phyloP scores from a whole-genome alignment of 148 eudicot species.

The Cornus controversa region DNA sequence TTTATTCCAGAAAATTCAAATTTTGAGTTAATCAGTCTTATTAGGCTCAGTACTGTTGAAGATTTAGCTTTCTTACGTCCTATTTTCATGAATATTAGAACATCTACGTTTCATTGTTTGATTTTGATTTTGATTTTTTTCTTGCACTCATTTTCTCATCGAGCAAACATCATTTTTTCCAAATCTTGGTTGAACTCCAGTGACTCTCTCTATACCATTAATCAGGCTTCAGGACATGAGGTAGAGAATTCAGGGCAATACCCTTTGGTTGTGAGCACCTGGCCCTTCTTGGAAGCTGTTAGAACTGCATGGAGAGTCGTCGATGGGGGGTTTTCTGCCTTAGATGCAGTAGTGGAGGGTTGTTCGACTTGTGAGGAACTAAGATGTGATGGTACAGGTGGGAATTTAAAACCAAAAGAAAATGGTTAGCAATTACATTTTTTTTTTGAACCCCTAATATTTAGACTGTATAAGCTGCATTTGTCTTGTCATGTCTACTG shows the following conservation, averaged over 20 bases:
- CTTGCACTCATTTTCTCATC: not conserved
- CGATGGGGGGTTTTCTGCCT: constrained; percentile 63
- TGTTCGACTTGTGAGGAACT: constrained; percentile 87
- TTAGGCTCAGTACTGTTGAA: too few species aligned
- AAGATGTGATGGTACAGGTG: constrained; percentile 93
- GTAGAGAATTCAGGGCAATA: constrained; percentile 33
- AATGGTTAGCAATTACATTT: not conserved
- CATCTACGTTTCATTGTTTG: too few species aligned
- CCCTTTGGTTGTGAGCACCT: constrained; percentile 87
- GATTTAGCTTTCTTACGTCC: too few species aligned
- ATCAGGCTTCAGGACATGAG: constrained; percentile 49
- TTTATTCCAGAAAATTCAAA: too few species aligned
- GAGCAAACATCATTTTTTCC: not conserved
- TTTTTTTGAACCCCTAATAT: not conserved
- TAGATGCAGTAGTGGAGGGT: constrained; percentile 92
- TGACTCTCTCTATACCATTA: not conserved
- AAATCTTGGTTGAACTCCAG: not conserved
- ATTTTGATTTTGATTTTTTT: too few species aligned
- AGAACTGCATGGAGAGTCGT: constrained; percentile 80
- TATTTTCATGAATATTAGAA: too few species aligned
- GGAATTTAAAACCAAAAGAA: not conserved
- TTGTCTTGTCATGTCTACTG: not conserved
- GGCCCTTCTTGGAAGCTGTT: constrained; percentile 93
- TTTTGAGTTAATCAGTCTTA: too few species aligned
- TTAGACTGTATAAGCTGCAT: not conserved